A percentile compares a stretch with the other conserved stretches of the same genome.
Evolutionary conservation across 2,329 filamentous ascomycete species (phyloP).

Genomic region (Fusarium albosuccineum): DNA sequence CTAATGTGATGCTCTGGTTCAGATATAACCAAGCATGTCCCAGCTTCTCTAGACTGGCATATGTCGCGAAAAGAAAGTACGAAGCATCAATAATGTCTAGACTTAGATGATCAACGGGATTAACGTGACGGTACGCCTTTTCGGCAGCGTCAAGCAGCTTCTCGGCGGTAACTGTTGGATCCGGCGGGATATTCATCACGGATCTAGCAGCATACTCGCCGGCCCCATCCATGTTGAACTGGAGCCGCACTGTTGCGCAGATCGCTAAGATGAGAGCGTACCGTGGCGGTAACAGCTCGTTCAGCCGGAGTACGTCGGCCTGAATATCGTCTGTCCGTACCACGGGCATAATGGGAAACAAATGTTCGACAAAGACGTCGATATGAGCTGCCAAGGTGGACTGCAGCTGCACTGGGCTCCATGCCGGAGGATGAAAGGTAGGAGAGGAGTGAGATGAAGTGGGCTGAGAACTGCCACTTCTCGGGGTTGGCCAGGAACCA

Average conservation of each 20-base stretch:
- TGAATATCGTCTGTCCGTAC: slow-evolving; percentile 46
- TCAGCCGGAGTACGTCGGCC: slow-evolving; percentile 42
- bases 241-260: slow-evolving; percentile 48
- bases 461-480: too few species aligned
- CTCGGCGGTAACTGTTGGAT: slow-evolving; percentile 42
- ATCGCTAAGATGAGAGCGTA: slow-evolving; percentile 48
- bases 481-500: too few species aligned
- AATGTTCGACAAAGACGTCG: slow-evolving; percentile 45
- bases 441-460: too few species aligned
- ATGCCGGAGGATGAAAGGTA: background rate
- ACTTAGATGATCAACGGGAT: slow-evolving; percentile 44
- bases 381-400: slow-evolving; percentile 45
- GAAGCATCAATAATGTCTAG: slow-evolving; percentile 47
- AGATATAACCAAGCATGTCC: slow-evolving; percentile 50
- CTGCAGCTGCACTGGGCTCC: slow-evolving; percentile 33
- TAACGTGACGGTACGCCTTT: slow-evolving; percentile 44
- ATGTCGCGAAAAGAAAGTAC: slow-evolving; percentile 49
- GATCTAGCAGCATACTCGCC: background rate
- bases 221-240: slow-evolving; percentile 43
- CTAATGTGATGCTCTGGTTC: slow-evolving; percentile 49
- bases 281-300: slow-evolving; percentile 42
- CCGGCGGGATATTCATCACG: slow-evolving; percentile 31
- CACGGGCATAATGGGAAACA: slow-evolving; percentile 51
- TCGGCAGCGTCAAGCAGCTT: slow-evolving; percentile 47
- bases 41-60: slow-evolving; percentile 49